Evolutionary conservation across 768 basidiomycete genomes (phyloP).

Genomic region (Russula sp.): DNA sequence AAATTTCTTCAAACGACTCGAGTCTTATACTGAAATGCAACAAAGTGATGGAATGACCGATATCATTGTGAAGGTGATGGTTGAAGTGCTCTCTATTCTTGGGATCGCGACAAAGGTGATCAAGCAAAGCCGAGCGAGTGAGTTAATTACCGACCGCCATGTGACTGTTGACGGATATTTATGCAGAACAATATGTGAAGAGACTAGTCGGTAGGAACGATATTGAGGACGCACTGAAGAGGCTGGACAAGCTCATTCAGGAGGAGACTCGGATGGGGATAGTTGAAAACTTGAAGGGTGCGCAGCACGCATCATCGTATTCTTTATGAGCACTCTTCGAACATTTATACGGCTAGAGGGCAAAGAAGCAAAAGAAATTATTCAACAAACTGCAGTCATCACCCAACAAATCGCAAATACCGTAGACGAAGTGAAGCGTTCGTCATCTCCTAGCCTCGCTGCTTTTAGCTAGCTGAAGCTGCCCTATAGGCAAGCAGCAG

Average conservation of each 20-base stretch:
- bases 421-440: neutral
- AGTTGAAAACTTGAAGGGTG: neutral
- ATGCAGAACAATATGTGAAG: neutral
- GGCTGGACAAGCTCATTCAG: neutral
- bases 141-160: neutral
- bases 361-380: neutral
- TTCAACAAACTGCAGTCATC: neutral
- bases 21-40: neutral
- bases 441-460: neutral
- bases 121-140: neutral
- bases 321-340: neutral
- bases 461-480: neutral
- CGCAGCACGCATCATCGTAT: neutral
- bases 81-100: too few species aligned
- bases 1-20: neutral
- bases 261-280: conserved; percentile 1
- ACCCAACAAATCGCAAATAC: neutral
- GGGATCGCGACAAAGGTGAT: neutral
- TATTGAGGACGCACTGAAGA: neutral
- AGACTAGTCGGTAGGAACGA: neutral
- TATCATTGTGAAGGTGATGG: neutral
- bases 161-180: neutral
- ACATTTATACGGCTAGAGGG: neutral
- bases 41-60: neutral
- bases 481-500: neutral